Evolutionary conservation across 108 stramenopile genomes (phyloP), one percentile per base, ranked within the genome.

Genomic region (Hondaea fermentalgiana): DNA sequence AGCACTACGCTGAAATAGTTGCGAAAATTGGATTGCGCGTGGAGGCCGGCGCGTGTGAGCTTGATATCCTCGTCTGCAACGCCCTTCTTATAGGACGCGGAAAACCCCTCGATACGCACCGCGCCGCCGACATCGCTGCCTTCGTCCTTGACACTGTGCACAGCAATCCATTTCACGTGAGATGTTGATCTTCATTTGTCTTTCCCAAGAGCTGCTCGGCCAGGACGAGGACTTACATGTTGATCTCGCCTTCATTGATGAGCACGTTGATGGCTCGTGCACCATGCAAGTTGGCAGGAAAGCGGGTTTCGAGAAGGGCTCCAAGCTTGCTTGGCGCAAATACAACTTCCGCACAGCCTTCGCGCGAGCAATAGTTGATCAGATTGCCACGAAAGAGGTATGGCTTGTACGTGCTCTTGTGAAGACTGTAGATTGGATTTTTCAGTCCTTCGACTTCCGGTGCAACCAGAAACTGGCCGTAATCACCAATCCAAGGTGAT

Each of bases 401-500:
- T 3, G 76, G 76, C 25, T 53, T 47, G n/a, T 53, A 53, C 45
- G 51, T 47, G 51, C 49, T 53, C 49, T 83, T 53, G 45, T 53
- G 45, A 8, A 83, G 49, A 47, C 76, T 53, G 51, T 53, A 83
- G 76, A 53, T 53, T 12, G 76, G 51, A 17, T 47, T 53, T 12
- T 6, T 28, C 10, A 83, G 4, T 8, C 51, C 51, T 23, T 83
- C 76, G 3, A 83, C 23, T 23, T 83, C 49, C 4, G 76, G 49
- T 6, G 23, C 45, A 16, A 91, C 44, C 0, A 88, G 44, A 19
- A 91, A 89, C 43, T 59, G 47, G 19, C 88, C 90, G 4, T 87
- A 91, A 58, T 91, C 90, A 5, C 88, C 88, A 72, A 91, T 91
- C 90, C 90, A 91, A 10, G 90, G 90, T 8, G 88, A 89, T 8